Evolutionary conservation across 306 rosid genomes (phyloP), one percentile per base, ranked within the genome.

Genomic region (Abrus precatorius): DNA sequence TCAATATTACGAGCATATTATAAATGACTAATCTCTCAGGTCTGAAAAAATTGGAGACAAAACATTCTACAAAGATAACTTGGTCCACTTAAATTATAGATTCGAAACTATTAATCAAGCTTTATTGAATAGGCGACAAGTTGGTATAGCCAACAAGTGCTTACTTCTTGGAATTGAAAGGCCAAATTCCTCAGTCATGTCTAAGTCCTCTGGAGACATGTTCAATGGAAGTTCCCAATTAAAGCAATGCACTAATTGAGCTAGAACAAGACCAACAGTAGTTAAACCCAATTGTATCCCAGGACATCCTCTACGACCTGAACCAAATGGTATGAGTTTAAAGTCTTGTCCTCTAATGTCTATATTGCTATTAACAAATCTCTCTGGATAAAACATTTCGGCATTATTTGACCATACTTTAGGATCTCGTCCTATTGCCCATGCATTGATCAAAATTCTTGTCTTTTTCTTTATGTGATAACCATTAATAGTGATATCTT

Each of bases 181-280:
- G 0, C 82, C 85, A 56, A 80, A 88, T 0, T 20, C 32, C 44
- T 87, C 85, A 0, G 13, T 28, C 88, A 84, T 88, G 13, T 88
- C 89, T 9, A 88, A n/a, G 1, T 78, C 77, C 8, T 12, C 0
- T 1, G 60, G 56, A 12, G 1, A 4, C 13, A 60, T 45, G 3
- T 69, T 76, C 1, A 0, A 0, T 2, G 84, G 86, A 45, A 88
- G 86, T 47, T 86, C 72, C 89, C 86, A 88, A 33, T 55, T 38
- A 29, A 88, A 86, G 80, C 80, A 86, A 14, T 82, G 89, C 40
- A 80, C 82, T 7, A 88, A 54, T 2, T 85, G 89, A 1, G 89
- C 72, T 1, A 85, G 3, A 27, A 77, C 28, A n/a, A 77, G 1
- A 9, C 14, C 34, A 27, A 80, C 32, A 2, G 76, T 44, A 2